Conservation (phyloP, 208 protist genomes). For the Trypanosoma caninum region DNA sequence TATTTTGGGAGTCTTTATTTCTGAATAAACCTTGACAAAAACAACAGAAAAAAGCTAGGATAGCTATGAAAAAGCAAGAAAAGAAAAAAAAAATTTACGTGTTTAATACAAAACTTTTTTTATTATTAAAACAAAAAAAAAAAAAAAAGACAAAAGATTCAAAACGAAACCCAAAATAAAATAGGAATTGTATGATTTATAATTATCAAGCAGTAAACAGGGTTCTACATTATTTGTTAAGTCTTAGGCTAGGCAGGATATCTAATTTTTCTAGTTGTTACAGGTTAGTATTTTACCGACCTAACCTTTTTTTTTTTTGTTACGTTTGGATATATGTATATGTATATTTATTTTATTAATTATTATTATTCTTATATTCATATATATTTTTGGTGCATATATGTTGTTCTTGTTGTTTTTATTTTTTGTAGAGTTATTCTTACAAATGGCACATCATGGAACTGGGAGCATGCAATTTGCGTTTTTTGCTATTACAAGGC, state of each 20-base stretch:
- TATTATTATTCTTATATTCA: constrained; percentile 5
- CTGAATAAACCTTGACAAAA: not conserved
- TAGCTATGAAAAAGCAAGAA: not conserved
- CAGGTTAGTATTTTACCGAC: too few relatives aligned
- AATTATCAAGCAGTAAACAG: too few relatives aligned
- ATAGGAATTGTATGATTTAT: constrained; percentile 9
- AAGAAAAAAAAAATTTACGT: not conserved
- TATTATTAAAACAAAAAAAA: constrained; percentile 10
- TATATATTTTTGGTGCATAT: not conserved
- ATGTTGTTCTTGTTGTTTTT: constrained; percentile 2
- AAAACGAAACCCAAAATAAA: not conserved
- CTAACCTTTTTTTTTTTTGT: too few relatives aligned
- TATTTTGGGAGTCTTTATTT: too few relatives aligned
- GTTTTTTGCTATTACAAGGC: constrained; percentile 20
- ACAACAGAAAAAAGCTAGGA: not conserved
- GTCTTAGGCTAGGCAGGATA: too few relatives aligned
- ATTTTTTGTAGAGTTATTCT: not conserved
- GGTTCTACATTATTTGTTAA: too few relatives aligned
- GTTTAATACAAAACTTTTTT: not conserved
- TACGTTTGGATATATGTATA: too few relatives aligned
- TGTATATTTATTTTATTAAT: constrained; percentile 2
- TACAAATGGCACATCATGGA: not conserved
- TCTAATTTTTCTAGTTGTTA: too few relatives aligned
- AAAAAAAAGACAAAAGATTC: constrained; percentile 11
- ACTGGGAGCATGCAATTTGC: not conserved